These are phyloP conservation scores for Pittosporum tobira DNA, from an alignment of 129 eudicot genomes.

Conservation along the genomic window DNA sequence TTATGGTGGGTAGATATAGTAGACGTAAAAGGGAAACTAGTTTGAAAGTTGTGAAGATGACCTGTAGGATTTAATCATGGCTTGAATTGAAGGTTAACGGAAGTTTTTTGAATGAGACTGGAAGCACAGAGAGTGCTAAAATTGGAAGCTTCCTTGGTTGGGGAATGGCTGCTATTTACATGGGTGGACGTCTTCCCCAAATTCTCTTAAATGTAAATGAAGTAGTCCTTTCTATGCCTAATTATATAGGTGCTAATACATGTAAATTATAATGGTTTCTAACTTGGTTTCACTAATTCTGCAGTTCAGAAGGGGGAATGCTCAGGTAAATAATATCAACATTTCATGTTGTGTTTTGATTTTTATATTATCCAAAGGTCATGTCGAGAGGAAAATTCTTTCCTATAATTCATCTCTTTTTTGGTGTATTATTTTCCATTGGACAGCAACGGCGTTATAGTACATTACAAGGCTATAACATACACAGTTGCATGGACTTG, in stretches of 20 bases:
- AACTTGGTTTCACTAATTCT: conserved; percentile 14
- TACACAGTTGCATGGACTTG: neutral
- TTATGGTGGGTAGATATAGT: neutral
- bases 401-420: neutral
- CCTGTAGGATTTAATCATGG: neutral
- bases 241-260: neutral
- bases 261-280: neutral
- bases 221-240: neutral
- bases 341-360: neutral
- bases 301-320: conserved; percentile 75
- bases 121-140: conserved; percentile 23
- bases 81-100: conserved; percentile 35
- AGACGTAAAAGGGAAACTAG: neutral
- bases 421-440: neutral
- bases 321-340: conserved; percentile 38
- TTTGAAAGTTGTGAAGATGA: neutral
- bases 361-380: neutral
- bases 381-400: neutral
- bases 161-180: conserved; percentile 83
- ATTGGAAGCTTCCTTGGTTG: conserved; percentile 69
- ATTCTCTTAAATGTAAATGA: conserved; percentile 48
- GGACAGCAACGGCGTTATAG: neutral
- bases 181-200: conserved; percentile 88
- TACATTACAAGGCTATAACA: neutral
- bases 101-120: conserved; percentile 17